A percentile compares a stretch with the other conserved stretches of the same genome.
Conservation (phyloP, 148 eudicot species). For the Rhododendron kiyosumense region DNA sequence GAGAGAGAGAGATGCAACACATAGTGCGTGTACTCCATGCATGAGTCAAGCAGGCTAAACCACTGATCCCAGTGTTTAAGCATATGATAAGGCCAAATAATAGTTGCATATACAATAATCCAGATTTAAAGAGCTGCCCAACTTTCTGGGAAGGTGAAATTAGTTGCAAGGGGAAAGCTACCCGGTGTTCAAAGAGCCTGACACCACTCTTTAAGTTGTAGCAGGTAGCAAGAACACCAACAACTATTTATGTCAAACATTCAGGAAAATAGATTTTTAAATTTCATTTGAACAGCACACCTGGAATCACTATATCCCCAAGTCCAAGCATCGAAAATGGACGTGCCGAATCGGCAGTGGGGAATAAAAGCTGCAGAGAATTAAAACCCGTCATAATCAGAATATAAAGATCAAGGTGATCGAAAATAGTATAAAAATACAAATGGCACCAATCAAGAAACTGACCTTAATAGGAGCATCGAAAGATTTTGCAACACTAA, state of each 20-base stretch:
- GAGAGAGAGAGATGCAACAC: background rate
- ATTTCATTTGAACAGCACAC: conserved; percentile 28
- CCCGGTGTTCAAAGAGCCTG: background rate
- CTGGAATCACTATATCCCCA: conserved; percentile 98
- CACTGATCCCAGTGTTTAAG: background rate
- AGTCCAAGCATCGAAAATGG: conserved; percentile 98
- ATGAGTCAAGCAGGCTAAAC: background rate
- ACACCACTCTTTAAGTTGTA: background rate
- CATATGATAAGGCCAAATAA: background rate
- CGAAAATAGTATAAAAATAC: background rate
- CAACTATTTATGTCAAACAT: background rate
- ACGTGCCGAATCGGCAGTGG: conserved; percentile 63
- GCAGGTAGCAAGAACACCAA: background rate
- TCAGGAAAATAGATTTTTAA: background rate
- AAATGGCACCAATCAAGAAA: conserved; percentile 7
- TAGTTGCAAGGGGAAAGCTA: background rate
- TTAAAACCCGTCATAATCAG: conserved; percentile 3
- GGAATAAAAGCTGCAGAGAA: conserved; percentile 86
- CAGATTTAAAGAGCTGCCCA: background rate
- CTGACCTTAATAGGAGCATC: conserved; percentile 98
- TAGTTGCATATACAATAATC: background rate
- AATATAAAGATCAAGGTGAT: background rate
- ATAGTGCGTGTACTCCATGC: background rate
- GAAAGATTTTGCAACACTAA: conserved; percentile 97
- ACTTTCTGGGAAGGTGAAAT: background rate